Evolutionary conservation across 2,329 filamentous ascomycete species (phyloP).

Genomic region (Arthrinium phaeospermum): DNA sequence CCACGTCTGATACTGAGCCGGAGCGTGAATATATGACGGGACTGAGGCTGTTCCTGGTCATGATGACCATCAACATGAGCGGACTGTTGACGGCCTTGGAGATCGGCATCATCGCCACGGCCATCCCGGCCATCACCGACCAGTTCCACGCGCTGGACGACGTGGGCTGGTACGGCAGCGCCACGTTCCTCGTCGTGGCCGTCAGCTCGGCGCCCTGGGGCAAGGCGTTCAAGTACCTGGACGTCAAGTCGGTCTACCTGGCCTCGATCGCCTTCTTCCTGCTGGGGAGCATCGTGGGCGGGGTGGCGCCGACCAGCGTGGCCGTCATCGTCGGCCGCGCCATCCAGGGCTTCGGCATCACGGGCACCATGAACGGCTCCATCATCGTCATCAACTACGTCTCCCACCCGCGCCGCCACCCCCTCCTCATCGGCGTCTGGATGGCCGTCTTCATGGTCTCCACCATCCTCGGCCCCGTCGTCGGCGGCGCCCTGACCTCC

Average conservation of each 20-base stretch:
- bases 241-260: constrained; percentile 41
- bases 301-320: constrained; percentile 35
- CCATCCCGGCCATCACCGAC: constrained; percentile 46
- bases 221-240: constrained; percentile 46
- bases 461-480: constrained; percentile 29
- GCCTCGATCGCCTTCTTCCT: constrained; percentile 42
- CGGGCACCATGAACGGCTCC: constrained; percentile 42
- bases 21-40: too few relatives aligned
- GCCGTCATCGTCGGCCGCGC: constrained; percentile 46
- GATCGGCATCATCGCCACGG: constrained; percentile 27
- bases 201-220: constrained; percentile 48
- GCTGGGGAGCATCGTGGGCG: constrained; percentile 33
- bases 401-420: constrained; percentile 45
- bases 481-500: constrained; percentile 37
- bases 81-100: background rate
- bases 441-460: constrained; percentile 46
- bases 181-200: constrained; percentile 43
- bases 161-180: constrained; percentile 46
- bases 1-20: too few relatives aligned
- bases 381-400: constrained; percentile 36
- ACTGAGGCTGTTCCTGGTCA: too few relatives aligned
- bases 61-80: too few relatives aligned
- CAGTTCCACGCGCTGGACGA: constrained; percentile 44
- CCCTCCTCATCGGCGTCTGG: constrained; percentile 45
- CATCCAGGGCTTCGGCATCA: constrained; percentile 43